These are phyloP conservation scores for Oenanthe javanica DNA, from an alignment of 140 eudicot genomes.

Conservation along the genomic window DNA sequence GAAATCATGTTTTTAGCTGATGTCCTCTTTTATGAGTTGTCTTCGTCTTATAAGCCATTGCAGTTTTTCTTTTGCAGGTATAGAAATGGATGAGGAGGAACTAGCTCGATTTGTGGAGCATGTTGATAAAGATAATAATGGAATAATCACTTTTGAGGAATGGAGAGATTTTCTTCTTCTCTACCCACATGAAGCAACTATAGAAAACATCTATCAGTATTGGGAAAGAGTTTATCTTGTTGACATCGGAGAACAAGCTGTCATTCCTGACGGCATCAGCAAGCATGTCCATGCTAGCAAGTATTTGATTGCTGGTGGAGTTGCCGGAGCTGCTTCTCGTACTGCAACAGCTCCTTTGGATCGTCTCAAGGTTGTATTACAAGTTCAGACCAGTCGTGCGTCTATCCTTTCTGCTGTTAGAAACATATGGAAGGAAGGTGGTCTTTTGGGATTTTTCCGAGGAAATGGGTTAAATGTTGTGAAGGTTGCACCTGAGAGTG, in stretches of 20 bases:
- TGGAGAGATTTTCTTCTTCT: constrained; percentile 96
- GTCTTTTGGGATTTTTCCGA: constrained; percentile 58
- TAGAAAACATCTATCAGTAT: constrained; percentile 75
- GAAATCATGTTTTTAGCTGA: not conserved
- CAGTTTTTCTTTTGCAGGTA: constrained; percentile 77
- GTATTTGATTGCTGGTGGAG: constrained; percentile 87
- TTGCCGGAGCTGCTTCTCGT: constrained; percentile 97
- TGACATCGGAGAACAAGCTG: constrained; percentile 91
- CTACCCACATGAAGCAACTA: constrained; percentile 90
- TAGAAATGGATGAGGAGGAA: constrained; percentile 83
- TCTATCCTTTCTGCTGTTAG: constrained; percentile 52
- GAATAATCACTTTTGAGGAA: constrained; percentile 88
- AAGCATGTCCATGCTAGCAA: constrained; percentile 81
- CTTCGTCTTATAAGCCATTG: constrained; percentile 78
- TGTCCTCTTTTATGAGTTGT: constrained; percentile 19
- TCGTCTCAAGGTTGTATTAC: constrained; percentile 74
- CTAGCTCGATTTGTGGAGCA: constrained; percentile 90
- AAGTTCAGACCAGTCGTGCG: constrained; percentile 71
- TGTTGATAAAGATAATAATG: constrained; percentile 89
- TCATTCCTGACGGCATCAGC: constrained; percentile 81
- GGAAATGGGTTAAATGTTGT: constrained; percentile 86
- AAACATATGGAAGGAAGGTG: constrained; percentile 77
- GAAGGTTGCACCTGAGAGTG: constrained; percentile 98
- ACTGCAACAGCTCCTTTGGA: constrained; percentile 97
- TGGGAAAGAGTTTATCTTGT: constrained; percentile 91